A percentile compares a stretch with the other conserved stretches of the same genome.
Conservation (phyloP, 2,329 filamentous ascomycete genomes). For the Xylaria multiplex region DNA sequence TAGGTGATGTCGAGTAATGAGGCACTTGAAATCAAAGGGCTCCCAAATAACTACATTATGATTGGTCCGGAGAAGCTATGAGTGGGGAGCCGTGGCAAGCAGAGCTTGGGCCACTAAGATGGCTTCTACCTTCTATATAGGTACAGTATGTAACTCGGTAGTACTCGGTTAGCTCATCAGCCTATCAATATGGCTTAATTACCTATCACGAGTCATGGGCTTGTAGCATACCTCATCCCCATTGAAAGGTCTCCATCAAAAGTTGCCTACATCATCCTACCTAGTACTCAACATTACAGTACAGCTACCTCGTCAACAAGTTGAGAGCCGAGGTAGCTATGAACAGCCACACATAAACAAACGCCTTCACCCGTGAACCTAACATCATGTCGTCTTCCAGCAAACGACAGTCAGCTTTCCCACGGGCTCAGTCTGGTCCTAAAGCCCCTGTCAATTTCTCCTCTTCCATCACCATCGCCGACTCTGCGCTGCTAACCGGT, state of each 20-base stretch:
- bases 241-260: not conserved
- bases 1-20: conserved; percentile 43
- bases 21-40: conserved; percentile 46
- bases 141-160: too few relatives aligned
- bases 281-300: not conserved
- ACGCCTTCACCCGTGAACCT: not conserved
- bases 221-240: not conserved
- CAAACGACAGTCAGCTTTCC: conserved; percentile 67
- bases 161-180: not conserved
- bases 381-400: conserved; percentile 55
- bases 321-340: conserved; percentile 29
- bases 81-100: conserved; percentile 39
- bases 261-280: not conserved
- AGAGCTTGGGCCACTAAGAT: conserved; percentile 42
- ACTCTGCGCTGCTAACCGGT: conserved; percentile 72
- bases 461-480: conserved; percentile 68
- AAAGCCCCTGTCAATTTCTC: conserved; percentile 72
- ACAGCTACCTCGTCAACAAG: not conserved
- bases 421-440: conserved; percentile 63
- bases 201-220: conserved; percentile 12
- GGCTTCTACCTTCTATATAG: not conserved
- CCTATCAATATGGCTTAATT: conserved; percentile 23
- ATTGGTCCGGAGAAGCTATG: conserved; percentile 40
- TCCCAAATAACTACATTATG: conserved; percentile 41
- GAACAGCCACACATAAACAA: conserved; percentile 20